These are phyloP conservation scores for Phyllachora maydis DNA, from an alignment of 2,329 filamentous ascomycete genomes.

Conservation along the genomic window DNA sequence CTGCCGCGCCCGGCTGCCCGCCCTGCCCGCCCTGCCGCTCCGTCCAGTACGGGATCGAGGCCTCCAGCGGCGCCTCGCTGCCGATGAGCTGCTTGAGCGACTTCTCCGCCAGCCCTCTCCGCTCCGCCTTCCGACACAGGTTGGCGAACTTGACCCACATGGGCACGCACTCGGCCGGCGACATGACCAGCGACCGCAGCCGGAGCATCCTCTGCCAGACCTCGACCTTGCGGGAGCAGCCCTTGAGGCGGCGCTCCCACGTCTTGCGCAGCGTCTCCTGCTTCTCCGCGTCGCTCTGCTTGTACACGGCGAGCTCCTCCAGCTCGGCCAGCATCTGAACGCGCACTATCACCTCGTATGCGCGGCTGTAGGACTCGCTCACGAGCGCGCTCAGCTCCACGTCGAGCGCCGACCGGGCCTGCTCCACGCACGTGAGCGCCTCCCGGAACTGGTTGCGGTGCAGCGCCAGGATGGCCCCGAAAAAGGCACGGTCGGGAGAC, in stretches of 20 bases:
- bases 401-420: slow-evolving; percentile 81
- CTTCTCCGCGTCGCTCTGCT: slow-evolving; percentile 78
- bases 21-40: slow-evolving; percentile 1
- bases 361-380: slow-evolving; percentile 95
- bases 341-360: slow-evolving; percentile 92
- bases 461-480: slow-evolving; percentile 84
- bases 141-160: slow-evolving; percentile 99
- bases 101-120: slow-evolving; percentile 88
- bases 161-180: slow-evolving; percentile 80
- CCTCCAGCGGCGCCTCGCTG: slow-evolving; percentile 40
- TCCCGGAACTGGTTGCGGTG: slow-evolving; percentile 93
- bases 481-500: slow-evolving; percentile 91
- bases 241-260: slow-evolving; percentile 88
- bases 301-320: slow-evolving; percentile 95
- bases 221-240: slow-evolving; percentile 91
- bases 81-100: slow-evolving; percentile 81
- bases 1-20: slow-evolving; percentile 42
- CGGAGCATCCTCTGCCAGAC: slow-evolving; percentile 98
- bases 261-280: slow-evolving; percentile 80
- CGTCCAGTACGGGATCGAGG: slow-evolving; percentile 40
- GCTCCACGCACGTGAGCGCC: slow-evolving; percentile 72
- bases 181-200: slow-evolving; percentile 77
- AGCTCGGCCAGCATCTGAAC: slow-evolving; percentile 98
- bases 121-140: slow-evolving; percentile 86
- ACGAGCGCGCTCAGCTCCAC: slow-evolving; percentile 89